Evolutionary conservation across 805 yeast species (phyloP).

Genomic region (Brettanomyces nanus): DNA sequence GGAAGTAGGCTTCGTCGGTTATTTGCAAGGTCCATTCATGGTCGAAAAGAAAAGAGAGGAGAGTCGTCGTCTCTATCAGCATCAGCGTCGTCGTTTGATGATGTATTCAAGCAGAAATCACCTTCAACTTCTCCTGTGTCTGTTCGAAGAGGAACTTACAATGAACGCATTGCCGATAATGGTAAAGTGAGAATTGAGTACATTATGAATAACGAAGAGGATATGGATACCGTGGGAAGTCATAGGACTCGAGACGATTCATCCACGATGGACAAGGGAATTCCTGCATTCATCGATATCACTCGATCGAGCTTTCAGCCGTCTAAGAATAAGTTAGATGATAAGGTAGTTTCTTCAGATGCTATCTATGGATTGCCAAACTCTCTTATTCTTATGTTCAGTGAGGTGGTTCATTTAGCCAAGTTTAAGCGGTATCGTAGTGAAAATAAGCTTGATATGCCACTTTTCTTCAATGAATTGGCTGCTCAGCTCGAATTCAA

Average conservation of each 20-base stretch:
- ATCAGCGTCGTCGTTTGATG: neutral
- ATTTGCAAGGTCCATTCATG: neutral
- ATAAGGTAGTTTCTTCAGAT: constrained; percentile 61
- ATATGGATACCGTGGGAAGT: neutral
- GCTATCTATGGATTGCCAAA: constrained; percentile 81
- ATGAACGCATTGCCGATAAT: constrained; percentile 34
- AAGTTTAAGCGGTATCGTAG: constrained; percentile 51
- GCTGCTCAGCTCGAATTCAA: constrained; percentile 38
- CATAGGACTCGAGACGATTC: neutral
- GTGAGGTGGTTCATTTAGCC: constrained; percentile 61
- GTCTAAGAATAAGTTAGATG: constrained; percentile 37
- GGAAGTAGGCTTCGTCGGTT: constrained; percentile 8
- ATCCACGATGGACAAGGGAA: constrained; percentile 10
- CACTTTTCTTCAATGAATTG: constrained; percentile 26
- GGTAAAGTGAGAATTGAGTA: constrained; percentile 43
- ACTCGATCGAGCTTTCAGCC: constrained; percentile 33
- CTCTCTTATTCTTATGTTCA: constrained; percentile 62
- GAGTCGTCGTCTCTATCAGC: neutral
- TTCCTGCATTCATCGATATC: constrained; percentile 35
- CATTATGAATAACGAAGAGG: constrained; percentile 21
- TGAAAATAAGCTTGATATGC: constrained; percentile 26
- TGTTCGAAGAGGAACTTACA: constrained; percentile 25
- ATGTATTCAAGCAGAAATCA: neutral
- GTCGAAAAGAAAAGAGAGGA: neutral
- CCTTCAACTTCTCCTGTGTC: neutral